Percentiles rank a stretch among this genome's conserved stretches.
Conservation (phyloP, 306 rosid genomes). For the Castanea sativa region DNA sequence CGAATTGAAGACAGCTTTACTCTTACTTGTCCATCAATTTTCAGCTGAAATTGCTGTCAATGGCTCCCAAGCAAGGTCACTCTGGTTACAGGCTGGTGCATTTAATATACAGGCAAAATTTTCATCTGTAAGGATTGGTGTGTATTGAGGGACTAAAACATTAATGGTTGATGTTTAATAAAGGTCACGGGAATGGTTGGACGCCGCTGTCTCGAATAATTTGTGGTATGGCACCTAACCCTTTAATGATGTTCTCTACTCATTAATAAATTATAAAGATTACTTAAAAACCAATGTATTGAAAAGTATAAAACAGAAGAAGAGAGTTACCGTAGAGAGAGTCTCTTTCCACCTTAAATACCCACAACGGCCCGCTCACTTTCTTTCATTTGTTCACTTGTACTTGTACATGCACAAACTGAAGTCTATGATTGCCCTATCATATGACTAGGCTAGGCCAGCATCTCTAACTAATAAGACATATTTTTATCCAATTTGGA, state of each 20-base stretch:
- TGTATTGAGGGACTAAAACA: constrained; percentile 29
- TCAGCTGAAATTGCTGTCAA: neutral
- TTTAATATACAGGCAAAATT: constrained; percentile 30
- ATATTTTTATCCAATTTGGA: no score
- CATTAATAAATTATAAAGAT: neutral
- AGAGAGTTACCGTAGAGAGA: no score
- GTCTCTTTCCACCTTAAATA: no score
- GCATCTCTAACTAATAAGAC: no score
- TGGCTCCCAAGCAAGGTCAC: constrained; percentile 7
- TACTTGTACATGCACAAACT: neutral
- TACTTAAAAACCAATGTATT: no score
- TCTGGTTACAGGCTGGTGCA: constrained; percentile 35
- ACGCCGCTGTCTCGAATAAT: constrained; percentile 43
- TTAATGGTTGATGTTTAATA: constrained; percentile 43
- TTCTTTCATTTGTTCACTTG: neutral
- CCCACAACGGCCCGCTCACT: neutral
- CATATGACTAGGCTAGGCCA: neutral
- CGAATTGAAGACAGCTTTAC: no score
- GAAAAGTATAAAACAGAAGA: no score
- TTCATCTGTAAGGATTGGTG: neutral
- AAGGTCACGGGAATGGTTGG: constrained; percentile 49
- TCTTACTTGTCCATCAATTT: neutral
- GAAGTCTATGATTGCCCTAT: neutral
- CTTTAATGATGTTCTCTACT: neutral
- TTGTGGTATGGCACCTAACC: constrained; percentile 47